These are phyloP conservation scores for Aureococcus anophagefferens DNA, from an alignment of 108 stramenopile species.

Conservation along the genomic window DNA sequence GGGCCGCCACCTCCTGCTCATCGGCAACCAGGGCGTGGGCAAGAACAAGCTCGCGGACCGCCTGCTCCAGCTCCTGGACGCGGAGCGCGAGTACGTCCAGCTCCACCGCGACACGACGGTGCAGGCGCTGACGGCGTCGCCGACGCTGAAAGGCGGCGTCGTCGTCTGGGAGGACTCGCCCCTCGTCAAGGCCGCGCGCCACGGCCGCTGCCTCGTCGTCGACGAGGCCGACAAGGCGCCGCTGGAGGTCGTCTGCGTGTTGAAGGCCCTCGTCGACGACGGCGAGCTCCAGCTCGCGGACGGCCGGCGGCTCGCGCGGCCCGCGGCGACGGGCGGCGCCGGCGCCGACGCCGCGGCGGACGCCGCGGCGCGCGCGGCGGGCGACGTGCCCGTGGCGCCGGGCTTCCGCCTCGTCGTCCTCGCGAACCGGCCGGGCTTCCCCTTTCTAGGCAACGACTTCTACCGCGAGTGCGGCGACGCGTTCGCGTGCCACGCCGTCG, in stretches of 20 bases:
- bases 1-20: conserved; percentile 55
- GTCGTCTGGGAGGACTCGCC: conserved; percentile 67
- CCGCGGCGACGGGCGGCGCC: too few species aligned
- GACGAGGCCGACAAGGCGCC: conserved; percentile 92
- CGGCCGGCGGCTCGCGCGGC: conserved; percentile 61
- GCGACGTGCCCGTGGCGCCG: conserved; percentile 59
- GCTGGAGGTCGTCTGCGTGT: conserved; percentile 62
- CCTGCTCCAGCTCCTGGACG: conserved; percentile 44
- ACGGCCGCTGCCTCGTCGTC: conserved; percentile 61
- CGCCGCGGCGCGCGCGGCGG: conserved; percentile 24
- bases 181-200: conserved; percentile 57
- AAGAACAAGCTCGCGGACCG: conserved; percentile 73
- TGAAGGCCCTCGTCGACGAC: conserved; percentile 76
- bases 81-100: conserved; percentile 81
- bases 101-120: conserved; percentile 83
- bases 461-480: conserved; percentile 61
- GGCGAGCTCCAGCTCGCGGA: conserved; percentile 68
- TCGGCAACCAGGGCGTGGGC: conserved; percentile 83
- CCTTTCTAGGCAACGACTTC: conserved; percentile 79
- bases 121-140: conserved; percentile 45
- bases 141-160: conserved; percentile 58
- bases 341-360: too few species aligned
- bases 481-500: conserved; percentile 53
- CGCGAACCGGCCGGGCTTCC: conserved; percentile 76
- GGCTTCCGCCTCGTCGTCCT: conserved; percentile 63